phyloP scores from a whole-genome alignment of 2,329 filamentous ascomycete genomes.

The Hypomyces rosellus region DNA sequence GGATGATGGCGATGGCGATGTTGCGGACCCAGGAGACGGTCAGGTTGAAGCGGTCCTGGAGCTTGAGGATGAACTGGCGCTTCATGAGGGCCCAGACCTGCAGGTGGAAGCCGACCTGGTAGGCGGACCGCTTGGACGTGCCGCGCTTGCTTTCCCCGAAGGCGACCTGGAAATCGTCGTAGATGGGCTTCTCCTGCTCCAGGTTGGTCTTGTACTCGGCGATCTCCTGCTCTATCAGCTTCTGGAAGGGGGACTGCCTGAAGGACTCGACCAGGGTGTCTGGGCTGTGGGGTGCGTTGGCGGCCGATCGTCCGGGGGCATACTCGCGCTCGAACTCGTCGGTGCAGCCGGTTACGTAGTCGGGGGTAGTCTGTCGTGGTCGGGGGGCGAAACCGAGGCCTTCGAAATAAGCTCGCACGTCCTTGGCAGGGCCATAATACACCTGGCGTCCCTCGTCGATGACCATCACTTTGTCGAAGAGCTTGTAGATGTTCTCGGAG shows the following conservation, averaged over 20 bases:
- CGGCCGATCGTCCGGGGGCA: slow-evolving; percentile 56
- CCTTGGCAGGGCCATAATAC: slow-evolving; percentile 63
- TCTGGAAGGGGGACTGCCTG: slow-evolving; percentile 54
- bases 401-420: slow-evolving; percentile 71
- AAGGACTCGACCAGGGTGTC: slow-evolving; percentile 65
- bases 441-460: slow-evolving; percentile 71
- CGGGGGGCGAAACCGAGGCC: slow-evolving; percentile 67
- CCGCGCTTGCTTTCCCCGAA: slow-evolving; percentile 74
- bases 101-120: slow-evolving; percentile 74
- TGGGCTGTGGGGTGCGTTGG: slow-evolving; percentile 62
- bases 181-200: slow-evolving; percentile 56
- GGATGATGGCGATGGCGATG: slow-evolving; percentile 69
- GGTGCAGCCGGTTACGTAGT: slow-evolving; percentile 77
- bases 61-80: slow-evolving; percentile 77
- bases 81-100: slow-evolving; percentile 81
- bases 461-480: slow-evolving; percentile 79
- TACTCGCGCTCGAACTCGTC: slow-evolving; percentile 80
- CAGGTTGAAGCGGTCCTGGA: slow-evolving; percentile 77
- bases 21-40: slow-evolving; percentile 61
- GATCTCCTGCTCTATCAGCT: slow-evolving; percentile 59
- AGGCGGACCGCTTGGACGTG: slow-evolving; percentile 68
- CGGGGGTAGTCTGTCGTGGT: slow-evolving; percentile 71
- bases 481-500: slow-evolving; percentile 71
- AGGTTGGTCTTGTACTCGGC: slow-evolving; percentile 58
- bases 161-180: slow-evolving; percentile 71